phyloP scores from a whole-genome alignment of 352 stramenopile genomes.

The Poterioochromonas sp. region DNA sequence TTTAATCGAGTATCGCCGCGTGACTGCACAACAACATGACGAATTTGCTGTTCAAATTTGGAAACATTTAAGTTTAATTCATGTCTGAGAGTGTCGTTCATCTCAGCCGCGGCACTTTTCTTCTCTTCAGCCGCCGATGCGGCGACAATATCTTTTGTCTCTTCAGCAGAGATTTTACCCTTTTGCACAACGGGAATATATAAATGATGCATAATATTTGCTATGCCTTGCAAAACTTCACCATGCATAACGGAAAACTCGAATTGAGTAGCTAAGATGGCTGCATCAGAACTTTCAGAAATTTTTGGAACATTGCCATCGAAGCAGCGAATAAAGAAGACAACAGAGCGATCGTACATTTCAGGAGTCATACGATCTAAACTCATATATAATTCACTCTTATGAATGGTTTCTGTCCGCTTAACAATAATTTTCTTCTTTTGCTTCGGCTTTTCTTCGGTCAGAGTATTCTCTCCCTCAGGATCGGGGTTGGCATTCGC shows the following conservation, averaged over 20 bases:
- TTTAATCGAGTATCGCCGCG: conserved; percentile 81
- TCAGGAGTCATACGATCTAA: conserved; percentile 26
- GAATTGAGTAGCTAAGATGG: not conserved
- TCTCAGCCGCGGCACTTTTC: not conserved
- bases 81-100: conserved; percentile 36
- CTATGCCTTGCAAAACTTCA: conserved; percentile 29
- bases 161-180: not conserved
- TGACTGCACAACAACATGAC: conserved; percentile 80
- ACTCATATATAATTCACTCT: conserved; percentile 43
- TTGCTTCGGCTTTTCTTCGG: conserved; percentile 38
- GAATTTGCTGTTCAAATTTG: conserved; percentile 82
- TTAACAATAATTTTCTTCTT: conserved; percentile 41
- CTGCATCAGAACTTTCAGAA: not conserved
- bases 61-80: conserved; percentile 76
- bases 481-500: not conserved
- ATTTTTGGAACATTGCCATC: conserved; percentile 21
- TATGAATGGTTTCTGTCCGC: conserved; percentile 39
- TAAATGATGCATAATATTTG: conserved; percentile 38
- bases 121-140: not conserved
- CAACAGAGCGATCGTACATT: conserved; percentile 1
- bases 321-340: conserved; percentile 22
- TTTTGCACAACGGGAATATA: conserved; percentile 46
- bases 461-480: conserved; percentile 39
- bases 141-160: not conserved
- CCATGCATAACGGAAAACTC: conserved; percentile 27